Base-by-base conservation (phyloP, 2,329 filamentous ascomycete species). In the Ilyonectria sp. region DNA sequence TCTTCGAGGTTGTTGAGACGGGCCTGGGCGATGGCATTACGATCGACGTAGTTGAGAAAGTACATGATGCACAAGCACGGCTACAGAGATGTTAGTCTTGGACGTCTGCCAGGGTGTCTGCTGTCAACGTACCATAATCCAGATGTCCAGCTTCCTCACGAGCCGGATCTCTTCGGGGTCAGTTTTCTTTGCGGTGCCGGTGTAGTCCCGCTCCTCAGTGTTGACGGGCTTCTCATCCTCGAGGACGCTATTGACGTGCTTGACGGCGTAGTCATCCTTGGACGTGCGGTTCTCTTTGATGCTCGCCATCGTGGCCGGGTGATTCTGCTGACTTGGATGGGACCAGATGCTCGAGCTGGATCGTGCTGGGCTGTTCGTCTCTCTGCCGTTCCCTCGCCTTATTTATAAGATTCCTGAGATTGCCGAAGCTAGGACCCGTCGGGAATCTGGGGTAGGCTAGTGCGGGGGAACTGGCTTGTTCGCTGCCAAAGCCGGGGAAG, bases 21-120 rank as follows among this genome's bases (percentile, higher is more conserved):
- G 6, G 84, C 84, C 49, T 84, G 82, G 0, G 83, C 82, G 59
- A 86, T 84, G 49, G 83, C 83, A 46, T 85, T 84, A 33, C 83
- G 77, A 44, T 85, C 83, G 64, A 84, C 77, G 62, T 82, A 83
- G 69, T 82, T 84, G 49, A 84, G 74, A 62, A 82, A 84, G 58
- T 84, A 84, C 81, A 83, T 85, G 7, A 81, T 44, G 70, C 82
- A 84, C n/a, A 77, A 67, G 33, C 69, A 70, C 1, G 76, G 76
- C 76, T 77, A 15, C 53, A 15, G 1, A 13, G n/a, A 10, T 7
- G 29, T 73, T 52, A 73, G 65, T 10, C 2, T 1, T 4, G 6
- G 29, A 54, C 54, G 31, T 21, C 29, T 26, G 3, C 15, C 40
- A n/a, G 50, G 54, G 11, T 6, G 13, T 19, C n/a, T 6, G 19